Evolutionary conservation across 345 rosid genomes (phyloP).

Genomic region (Citrus australasica): DNA sequence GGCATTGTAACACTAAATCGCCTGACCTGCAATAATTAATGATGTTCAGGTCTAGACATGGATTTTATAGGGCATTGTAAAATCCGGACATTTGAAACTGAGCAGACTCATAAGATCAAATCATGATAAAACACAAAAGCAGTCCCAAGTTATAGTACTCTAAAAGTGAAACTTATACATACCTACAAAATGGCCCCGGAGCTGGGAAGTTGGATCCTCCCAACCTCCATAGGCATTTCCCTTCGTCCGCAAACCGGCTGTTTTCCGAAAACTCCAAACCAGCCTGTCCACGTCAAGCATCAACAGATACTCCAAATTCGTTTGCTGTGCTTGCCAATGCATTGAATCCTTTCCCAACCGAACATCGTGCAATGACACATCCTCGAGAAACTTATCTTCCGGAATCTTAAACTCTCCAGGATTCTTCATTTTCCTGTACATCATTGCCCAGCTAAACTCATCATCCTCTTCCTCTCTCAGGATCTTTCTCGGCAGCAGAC

Average conservation of each 20-base stretch:
- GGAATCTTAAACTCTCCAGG: not conserved
- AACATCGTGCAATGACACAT: slow-evolving; percentile 46
- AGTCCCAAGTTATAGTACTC: not conserved
- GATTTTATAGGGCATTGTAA: no score
- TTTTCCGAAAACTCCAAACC: slow-evolving; percentile 55
- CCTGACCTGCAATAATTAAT: no score
- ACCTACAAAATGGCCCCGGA: slow-evolving; percentile 64
- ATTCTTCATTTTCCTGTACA: not conserved
- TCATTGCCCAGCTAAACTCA: slow-evolving; percentile 25
- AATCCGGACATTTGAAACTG: no score
- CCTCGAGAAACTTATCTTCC: slow-evolving; percentile 32
- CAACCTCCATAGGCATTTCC: slow-evolving; percentile 50
- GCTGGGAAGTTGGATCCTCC: slow-evolving; percentile 34
- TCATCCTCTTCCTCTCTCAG: slow-evolving; percentile 32
- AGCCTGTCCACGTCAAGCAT: slow-evolving; percentile 42
- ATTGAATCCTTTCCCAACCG: slow-evolving; percentile 39
- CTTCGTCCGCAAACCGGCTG: slow-evolving; percentile 38
- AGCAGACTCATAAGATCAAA: no score
- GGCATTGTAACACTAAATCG: no score
- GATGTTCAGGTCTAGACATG: no score
- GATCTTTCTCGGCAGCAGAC: slow-evolving; percentile 41
- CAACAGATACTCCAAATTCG: slow-evolving; percentile 52
- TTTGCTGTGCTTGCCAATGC: slow-evolving; percentile 51
- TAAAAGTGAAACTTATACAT: not conserved
- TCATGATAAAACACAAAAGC: no score